Conservation (phyloP, 2,329 filamentous ascomycete genomes). For the Alternaria sp. region DNA sequence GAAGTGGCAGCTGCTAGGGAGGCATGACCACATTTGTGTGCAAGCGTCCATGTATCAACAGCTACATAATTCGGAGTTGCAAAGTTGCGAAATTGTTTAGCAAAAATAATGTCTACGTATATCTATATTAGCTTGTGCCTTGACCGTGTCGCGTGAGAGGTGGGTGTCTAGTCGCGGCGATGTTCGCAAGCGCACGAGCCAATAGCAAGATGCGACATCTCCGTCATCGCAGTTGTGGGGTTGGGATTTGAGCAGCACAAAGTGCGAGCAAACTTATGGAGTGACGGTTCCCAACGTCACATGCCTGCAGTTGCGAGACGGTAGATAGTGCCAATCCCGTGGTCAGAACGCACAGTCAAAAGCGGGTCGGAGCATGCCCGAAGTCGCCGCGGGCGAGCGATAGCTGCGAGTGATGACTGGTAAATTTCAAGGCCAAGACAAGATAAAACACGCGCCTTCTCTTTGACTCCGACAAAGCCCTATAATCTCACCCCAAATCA, state of each 20-base stretch:
- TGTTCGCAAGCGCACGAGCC: conserved; percentile 22
- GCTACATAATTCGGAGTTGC: conserved; percentile 30
- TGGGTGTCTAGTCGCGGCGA: not conserved
- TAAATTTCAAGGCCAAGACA: conserved; percentile 18
- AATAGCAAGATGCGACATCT: conserved; percentile 14
- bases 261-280: not conserved
- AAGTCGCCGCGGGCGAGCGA: conserved; percentile 25
- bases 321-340: conserved; percentile 2
- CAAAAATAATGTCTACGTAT: conserved; percentile 3
- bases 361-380: not conserved
- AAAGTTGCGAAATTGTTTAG: conserved; percentile 12
- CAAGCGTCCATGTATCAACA: conserved; percentile 41
- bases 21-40: conserved; percentile 17
- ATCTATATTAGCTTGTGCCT: not conserved
- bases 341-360: not conserved
- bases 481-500: not conserved
- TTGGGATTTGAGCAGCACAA: conserved; percentile 4
- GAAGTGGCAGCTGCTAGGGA: conserved; percentile 21
- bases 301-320: conserved; percentile 5
- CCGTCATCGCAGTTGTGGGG: conserved; percentile 8
- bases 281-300: not conserved
- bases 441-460: not conserved
- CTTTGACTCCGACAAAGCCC: conserved; percentile 4
- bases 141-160: not conserved
- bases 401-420: conserved; percentile 27